Conservation (phyloP, 805 yeast species). For the Metschnikowia hibisci region DNA sequence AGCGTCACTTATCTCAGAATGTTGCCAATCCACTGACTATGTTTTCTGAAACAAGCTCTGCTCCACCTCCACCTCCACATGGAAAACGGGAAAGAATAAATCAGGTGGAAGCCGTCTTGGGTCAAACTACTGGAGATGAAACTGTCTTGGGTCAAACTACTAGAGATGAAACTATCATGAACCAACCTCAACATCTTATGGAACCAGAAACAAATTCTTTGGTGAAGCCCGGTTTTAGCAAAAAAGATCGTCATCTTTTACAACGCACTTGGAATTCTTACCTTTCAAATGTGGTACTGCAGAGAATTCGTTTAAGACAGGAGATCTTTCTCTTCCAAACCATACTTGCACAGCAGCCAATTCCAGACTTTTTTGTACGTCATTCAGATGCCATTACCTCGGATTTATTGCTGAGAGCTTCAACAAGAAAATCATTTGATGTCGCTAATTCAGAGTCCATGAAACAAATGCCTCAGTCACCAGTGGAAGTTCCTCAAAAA, state of each 20-base stretch:
- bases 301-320: slow-evolving; percentile 38
- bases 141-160: neutral
- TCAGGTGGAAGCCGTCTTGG: neutral
- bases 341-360: slow-evolving; percentile 13
- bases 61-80: slow-evolving; percentile 17
- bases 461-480: neutral
- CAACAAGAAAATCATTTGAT: neutral
- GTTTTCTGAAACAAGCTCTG: slow-evolving; percentile 8
- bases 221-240: neutral
- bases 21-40: slow-evolving; percentile 3
- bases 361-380: slow-evolving; percentile 10
- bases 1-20: slow-evolving; percentile 9
- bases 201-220: slow-evolving; percentile 1
- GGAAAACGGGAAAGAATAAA: neutral
- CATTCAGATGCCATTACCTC: neutral
- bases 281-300: slow-evolving; percentile 31
- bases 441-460: neutral
- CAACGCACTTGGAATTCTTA: slow-evolving; percentile 32
- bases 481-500: neutral
- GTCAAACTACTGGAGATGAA: neutral
- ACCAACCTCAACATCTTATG: too few relatives aligned
- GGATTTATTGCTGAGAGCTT: slow-evolving; percentile 1
- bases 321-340: slow-evolving; percentile 36
- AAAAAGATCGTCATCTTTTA: neutral
- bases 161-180: neutral